A percentile compares a stretch with the other conserved stretches of the same genome.
Conservation (phyloP, 208 protist species). For the Leishmania guyanensis region DNA sequence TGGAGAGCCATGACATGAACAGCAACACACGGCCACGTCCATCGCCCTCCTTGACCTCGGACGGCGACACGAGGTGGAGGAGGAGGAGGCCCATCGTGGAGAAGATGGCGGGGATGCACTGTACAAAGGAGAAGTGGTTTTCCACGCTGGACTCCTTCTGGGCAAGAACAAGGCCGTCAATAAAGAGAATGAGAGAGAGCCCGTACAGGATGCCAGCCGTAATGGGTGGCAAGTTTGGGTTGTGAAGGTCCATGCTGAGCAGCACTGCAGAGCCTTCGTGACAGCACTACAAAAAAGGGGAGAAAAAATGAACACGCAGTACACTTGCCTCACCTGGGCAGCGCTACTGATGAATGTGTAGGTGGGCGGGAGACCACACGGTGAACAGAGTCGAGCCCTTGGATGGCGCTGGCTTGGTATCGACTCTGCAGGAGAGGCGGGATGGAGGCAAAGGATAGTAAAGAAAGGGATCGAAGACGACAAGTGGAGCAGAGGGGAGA, state of each 20-base stretch:
- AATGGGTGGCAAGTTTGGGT: slow-evolving; percentile 30
- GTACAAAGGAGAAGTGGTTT: slow-evolving; percentile 54
- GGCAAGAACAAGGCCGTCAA: slow-evolving; percentile 60
- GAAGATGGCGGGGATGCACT: slow-evolving; percentile 71
- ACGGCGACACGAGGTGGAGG: slow-evolving; percentile 58
- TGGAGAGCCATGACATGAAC: slow-evolving; percentile 74
- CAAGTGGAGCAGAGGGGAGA: not conserved
- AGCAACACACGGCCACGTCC: slow-evolving; percentile 57
- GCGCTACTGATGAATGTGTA: not conserved
- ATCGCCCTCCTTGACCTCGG: slow-evolving; percentile 60
- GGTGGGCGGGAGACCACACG: not conserved
- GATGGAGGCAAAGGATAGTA: not conserved
- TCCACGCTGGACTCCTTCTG: slow-evolving; percentile 38
- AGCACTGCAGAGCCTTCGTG: too few species aligned
- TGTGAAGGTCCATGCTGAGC: slow-evolving; percentile 13
- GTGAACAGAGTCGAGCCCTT: not conserved
- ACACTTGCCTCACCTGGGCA: not conserved
- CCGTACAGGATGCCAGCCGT: slow-evolving; percentile 64
- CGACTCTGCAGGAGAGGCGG: not conserved
- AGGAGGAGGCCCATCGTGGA: slow-evolving; percentile 68
- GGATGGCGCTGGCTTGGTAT: not conserved
- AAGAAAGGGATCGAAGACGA: not conserved
- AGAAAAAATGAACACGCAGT: not conserved
- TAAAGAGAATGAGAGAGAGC: slow-evolving; percentile 49
- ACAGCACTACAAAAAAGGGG: not conserved